phyloP scores from a whole-genome alignment of 495 filamentous ascomycete species.

The Tuber melanosporum region DNA sequence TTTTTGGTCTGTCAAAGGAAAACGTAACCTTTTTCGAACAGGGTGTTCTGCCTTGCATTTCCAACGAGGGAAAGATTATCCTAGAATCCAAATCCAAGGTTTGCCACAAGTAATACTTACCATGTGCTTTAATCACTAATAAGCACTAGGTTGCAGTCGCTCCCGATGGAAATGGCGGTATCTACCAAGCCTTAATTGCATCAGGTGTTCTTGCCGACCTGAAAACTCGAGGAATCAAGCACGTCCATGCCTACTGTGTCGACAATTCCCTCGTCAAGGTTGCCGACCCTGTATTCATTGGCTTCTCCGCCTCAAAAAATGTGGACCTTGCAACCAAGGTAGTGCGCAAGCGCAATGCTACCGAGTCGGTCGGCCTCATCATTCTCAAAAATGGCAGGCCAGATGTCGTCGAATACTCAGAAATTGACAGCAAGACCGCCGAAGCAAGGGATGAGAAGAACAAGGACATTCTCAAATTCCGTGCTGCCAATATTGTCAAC shows the following conservation, averaged over 20 bases:
- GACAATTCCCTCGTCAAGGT: conserved; percentile 99
- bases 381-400: conserved; percentile 90
- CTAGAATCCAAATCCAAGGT: conserved; percentile 84
- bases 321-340: conserved; percentile 98
- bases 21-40: conserved; percentile 95
- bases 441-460: conserved; percentile 85
- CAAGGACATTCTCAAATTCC: conserved; percentile 75
- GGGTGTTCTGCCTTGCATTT: conserved; percentile 91
- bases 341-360: conserved; percentile 93
- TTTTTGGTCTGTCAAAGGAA: conserved; percentile 78
- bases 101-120: conserved; percentile 18
- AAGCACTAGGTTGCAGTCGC: conserved; percentile 69
- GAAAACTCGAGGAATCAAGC: conserved; percentile 78
- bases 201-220: conserved; percentile 82
- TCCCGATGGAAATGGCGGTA: conserved; percentile 96
- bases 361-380: conserved; percentile 93
- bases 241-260: conserved; percentile 96
- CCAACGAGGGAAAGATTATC: conserved; percentile 95
- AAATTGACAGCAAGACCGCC: conserved; percentile 80
- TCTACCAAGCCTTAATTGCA: conserved; percentile 84
- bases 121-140: not conserved
- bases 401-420: conserved; percentile 97
- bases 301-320: conserved; percentile 78
- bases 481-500: conserved; percentile 98
- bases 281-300: conserved; percentile 91